Base-by-base conservation (phyloP, 108 stramenopile genomes). In the Nitzschia inconspicua region DNA sequence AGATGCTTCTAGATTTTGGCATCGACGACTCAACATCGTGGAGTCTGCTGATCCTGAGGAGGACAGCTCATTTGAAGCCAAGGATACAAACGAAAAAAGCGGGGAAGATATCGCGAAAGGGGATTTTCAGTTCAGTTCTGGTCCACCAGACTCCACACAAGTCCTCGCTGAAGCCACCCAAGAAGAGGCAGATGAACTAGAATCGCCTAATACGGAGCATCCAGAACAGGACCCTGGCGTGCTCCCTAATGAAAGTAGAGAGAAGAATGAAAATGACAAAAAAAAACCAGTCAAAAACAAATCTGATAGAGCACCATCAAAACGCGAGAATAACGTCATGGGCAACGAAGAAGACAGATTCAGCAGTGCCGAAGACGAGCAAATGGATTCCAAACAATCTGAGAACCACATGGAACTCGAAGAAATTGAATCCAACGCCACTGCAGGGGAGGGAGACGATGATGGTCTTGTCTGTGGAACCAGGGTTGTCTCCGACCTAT, bases 1-100 rank as follows among this genome's bases (percentile, higher is more conserved):
- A 35, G 91, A 91, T 52, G 91, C 82, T 11, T 76, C 75, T 47
- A 82, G 86, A 58, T 89, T 82, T 42, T 93, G 92, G 88, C 84
- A 89, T 44, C 72, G 78, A 31, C 79, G 80, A 49, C 75, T 93
- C 0, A 78, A 91, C 46, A 68, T 88, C 2, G 64, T 89, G 24
- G 63, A 80, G 3, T 35, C 62, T 7, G 37, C 51, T 5, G 49
- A 37, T 19, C 49, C 35, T 2, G 63, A 36, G 14, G 57, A 77
- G 22, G 57, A 76, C 9, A 75, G 76, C 19, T 28, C 30, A 18
- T 76, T 67, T 47, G 66, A 79, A 2, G 60, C 29, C 8, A 47
- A 27, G 3, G 63, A 60, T 22, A 43, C 42, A 34, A 36, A 53
- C 22, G 68, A 86, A 23, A 62, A 50, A 35, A 43, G 57, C 43